phyloP scores from a whole-genome alignment of 2,329 filamentous ascomycete genomes.

The Fusarium tuaranense region DNA sequence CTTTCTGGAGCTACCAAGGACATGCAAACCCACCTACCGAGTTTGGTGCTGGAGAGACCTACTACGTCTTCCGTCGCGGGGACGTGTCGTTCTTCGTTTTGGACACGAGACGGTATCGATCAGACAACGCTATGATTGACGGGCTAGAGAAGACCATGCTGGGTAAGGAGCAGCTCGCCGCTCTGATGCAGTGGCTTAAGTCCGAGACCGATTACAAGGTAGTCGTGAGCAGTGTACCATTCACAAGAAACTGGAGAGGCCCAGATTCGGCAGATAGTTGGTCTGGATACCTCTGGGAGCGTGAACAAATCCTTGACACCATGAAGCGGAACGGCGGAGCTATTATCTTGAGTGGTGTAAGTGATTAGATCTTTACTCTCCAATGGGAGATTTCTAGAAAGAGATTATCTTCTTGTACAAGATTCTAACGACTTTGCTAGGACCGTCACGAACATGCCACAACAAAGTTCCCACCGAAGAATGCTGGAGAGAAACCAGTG shows the following conservation, averaged over 20 bases:
- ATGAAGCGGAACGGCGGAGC: neutral
- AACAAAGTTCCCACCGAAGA: neutral
- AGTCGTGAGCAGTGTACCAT: neutral
- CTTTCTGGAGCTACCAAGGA: neutral
- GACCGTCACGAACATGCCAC: slow-evolving; percentile 4
- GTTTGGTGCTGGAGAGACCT: neutral
- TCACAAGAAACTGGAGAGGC: neutral
- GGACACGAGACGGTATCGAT: neutral
- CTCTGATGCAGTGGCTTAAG: neutral
- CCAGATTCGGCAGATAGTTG: neutral
- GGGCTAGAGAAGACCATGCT: neutral
- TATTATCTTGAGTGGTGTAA: neutral
- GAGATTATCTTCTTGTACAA: too few relatives aligned
- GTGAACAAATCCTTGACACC: neutral
- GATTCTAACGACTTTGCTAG: neutral
- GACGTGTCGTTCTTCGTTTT: neutral
- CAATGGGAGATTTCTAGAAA: neutral
- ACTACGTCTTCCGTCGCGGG: neutral
- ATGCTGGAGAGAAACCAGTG: neutral
- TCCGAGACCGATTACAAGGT: neutral
- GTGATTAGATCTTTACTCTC: neutral
- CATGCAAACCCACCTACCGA: neutral
- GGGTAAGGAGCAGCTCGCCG: neutral
- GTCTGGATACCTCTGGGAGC: slow-evolving; percentile 1
- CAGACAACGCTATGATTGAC: neutral